Base-by-base conservation (phyloP, 768 basidiomycete species). In the Rhizopogon rudus region DNA sequence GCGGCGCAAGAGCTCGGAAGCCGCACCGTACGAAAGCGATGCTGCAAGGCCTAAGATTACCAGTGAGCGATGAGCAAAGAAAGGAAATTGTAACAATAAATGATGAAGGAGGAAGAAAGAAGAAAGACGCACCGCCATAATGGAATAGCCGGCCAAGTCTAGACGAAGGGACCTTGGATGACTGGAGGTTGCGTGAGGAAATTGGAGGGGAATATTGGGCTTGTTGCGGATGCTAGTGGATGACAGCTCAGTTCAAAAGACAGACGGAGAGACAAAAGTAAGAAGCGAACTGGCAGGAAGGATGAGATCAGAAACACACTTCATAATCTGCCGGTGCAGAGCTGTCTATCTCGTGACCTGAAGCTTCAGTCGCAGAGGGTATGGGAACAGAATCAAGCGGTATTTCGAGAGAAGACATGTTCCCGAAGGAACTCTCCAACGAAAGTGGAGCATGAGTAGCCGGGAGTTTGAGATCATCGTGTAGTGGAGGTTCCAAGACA, bases 81-180 rank as follows among this genome's bases (percentile, higher is more conserved):
- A 52, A 48, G 7, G 25, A 43, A 1, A 20, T 16, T 20, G 12
- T 25, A 16, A 45, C 8, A 7, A 40, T n/a, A 6, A 40, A 40
- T 20, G 17, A 45, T 9, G 46, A 35, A 13, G 6, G 20, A 31
- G 7, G 17, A 22, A 16, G 31, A 35, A 13, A 1, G 20, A 31
- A 51, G n/a, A 25, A 35, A 33, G 29, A 63, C 77, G 45, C 64
- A 88, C 95, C 91, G 62, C 96, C 96, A 56, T 98, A 98, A 61
- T 98, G 96, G 61, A 98, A 91, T 7, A 98, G 66, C 16, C 96
- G 80, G 4, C 93, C 95, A 8, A 98, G 76, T 10, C 87, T 80
- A 0, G 94, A 96, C 0, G 93, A 91, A 14, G 96, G 96, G 0
- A 98, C 93, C 67, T 82, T 91, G 5, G 94, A 96, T 0, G 93